These are phyloP conservation scores for Fusarium sp. DNA, from an alignment of 2,329 filamentous ascomycete genomes.

Conservation along the genomic window DNA sequence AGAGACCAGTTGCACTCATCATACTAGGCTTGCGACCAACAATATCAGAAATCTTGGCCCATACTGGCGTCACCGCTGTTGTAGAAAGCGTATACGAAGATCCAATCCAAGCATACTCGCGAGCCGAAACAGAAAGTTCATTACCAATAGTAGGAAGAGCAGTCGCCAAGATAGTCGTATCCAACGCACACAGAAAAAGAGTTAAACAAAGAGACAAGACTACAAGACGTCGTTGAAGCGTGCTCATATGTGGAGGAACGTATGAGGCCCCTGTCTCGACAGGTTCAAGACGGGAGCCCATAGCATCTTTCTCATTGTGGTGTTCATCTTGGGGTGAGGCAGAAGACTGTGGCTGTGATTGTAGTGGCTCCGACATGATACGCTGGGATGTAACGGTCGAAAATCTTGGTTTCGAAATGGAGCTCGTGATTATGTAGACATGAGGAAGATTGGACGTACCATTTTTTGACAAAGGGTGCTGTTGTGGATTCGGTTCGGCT, in stretches of 20 bases:
- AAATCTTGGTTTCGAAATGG: not conserved
- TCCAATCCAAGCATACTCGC: constrained; percentile 47
- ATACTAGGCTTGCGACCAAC: constrained; percentile 60
- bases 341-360: constrained; percentile 8
- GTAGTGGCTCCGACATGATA: constrained; percentile 19
- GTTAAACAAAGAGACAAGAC: constrained; percentile 44
- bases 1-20: constrained; percentile 57
- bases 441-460: constrained; percentile 1
- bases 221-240: constrained; percentile 37
- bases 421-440: constrained; percentile 24
- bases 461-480: not conserved
- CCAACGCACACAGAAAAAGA: constrained; percentile 42
- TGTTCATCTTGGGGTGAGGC: constrained; percentile 15
- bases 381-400: not conserved
- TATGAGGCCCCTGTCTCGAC: constrained; percentile 37
- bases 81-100: constrained; percentile 43
- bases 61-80: constrained; percentile 44
- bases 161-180: constrained; percentile 46
- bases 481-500: constrained; percentile 11
- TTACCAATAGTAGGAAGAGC: constrained; percentile 46
- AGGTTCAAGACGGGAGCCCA: constrained; percentile 29
- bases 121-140: constrained; percentile 32
- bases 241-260: constrained; percentile 34
- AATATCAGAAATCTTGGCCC: constrained; percentile 61
- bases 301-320: constrained; percentile 8